Percentiles rank a stretch among this genome's conserved stretches.
Evolutionary conservation across 2,329 filamentous ascomycete genomes (phyloP).

Genomic region (Cercospora nicotianae): DNA sequence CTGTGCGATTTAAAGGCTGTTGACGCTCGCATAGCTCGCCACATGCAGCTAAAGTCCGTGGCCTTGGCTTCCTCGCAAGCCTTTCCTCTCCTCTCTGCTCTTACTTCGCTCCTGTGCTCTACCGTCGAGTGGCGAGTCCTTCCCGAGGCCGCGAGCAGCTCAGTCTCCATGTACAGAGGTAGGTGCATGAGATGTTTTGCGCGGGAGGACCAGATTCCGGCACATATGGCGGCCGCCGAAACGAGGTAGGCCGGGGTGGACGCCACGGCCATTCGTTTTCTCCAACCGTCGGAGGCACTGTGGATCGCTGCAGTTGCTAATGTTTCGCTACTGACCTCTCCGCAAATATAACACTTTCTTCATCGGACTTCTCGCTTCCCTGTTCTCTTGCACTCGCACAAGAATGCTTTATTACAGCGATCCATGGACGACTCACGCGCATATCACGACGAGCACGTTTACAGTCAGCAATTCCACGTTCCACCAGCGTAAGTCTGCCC

Average conservation of each 20-base stretch:
- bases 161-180: background rate
- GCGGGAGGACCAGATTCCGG: background rate
- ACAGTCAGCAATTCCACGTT: background rate
- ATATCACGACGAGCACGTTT: background rate
- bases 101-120: background rate
- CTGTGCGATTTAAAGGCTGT: background rate
- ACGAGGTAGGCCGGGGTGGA: background rate
- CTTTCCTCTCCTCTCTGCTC: background rate
- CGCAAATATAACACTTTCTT: background rate
- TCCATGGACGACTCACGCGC: background rate
- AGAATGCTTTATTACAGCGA: background rate
- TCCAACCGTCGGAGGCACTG: conserved; percentile 3
- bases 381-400: background rate
- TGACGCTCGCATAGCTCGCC: background rate
- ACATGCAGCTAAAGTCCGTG: background rate
- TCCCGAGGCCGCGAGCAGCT: background rate
- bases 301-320: conserved; percentile 3
- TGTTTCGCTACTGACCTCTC: background rate
- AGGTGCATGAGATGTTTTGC: background rate
- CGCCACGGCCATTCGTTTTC: background rate
- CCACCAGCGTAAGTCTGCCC: background rate
- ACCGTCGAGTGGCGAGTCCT: background rate
- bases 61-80: background rate
- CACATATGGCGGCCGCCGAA: background rate
- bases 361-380: background rate